A percentile compares a stretch with the other conserved stretches of the same genome.
phyloP scores from a whole-genome alignment of 2,329 filamentous ascomycete genomes.

The Nemania serpens region DNA sequence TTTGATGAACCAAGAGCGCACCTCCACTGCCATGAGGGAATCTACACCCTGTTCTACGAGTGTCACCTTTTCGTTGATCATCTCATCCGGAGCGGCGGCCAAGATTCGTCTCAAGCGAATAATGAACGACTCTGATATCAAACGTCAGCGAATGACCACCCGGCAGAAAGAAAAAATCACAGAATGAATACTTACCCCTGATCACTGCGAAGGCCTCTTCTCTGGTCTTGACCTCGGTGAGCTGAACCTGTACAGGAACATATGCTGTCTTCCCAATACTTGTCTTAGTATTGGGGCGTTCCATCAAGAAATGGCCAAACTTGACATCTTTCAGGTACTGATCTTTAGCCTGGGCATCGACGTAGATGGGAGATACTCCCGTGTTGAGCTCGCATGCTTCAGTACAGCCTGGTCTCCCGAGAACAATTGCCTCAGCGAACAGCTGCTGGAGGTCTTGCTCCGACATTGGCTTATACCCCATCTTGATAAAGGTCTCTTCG shows the following conservation, averaged over 20 bases:
- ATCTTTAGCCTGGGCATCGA: neutral
- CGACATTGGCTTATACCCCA: neutral
- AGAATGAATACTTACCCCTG: too few species aligned
- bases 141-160: too few species aligned
- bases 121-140: too few species aligned
- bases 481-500: neutral
- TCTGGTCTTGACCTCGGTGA: too few species aligned
- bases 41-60: neutral
- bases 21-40: slow-evolving; percentile 39
- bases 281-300: too few species aligned
- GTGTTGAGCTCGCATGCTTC: neutral
- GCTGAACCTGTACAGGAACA: too few species aligned
- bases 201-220: too few species aligned
- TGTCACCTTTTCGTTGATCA: neutral
- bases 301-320: neutral
- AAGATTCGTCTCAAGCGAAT: too few species aligned
- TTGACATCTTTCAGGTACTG: neutral
- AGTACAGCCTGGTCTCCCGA: neutral
- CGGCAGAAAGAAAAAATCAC: too few species aligned
- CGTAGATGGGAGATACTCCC: neutral
- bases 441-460: slow-evolving; percentile 10
- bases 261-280: too few species aligned
- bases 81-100: too few species aligned
- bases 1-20: slow-evolving; percentile 54
- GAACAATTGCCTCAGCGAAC: neutral